phyloP scores from a whole-genome alignment of 2,329 filamentous ascomycete species.

The Aspergillus viridinutans region DNA sequence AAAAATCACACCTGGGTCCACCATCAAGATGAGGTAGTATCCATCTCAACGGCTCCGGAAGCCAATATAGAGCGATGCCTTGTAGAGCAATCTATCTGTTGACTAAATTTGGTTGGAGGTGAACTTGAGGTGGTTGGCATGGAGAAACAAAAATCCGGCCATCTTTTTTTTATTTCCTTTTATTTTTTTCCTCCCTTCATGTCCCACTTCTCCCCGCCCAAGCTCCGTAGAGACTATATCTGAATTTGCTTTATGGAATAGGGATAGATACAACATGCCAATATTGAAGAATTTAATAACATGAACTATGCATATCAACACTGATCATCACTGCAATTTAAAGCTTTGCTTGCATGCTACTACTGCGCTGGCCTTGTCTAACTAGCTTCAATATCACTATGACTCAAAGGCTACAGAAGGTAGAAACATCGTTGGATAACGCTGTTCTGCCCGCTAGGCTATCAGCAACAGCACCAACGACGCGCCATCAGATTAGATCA shows the following conservation, averaged over 20 bases:
- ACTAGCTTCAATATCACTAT: not conserved
- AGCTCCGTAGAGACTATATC: not conserved
- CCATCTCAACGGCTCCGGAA: slow-evolving; percentile 39
- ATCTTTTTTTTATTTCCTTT: not conserved
- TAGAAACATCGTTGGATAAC: not conserved
- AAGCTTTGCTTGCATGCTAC: not conserved
- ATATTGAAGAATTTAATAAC: not conserved
- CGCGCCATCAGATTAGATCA: slow-evolving; percentile 58
- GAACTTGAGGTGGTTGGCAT: slow-evolving; percentile 11
- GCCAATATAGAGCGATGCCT: slow-evolving; percentile 67
- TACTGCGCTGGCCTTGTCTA: not conserved
- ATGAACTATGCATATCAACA: not conserved
- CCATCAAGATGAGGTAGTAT: slow-evolving; percentile 11
- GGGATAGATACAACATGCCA: not conserved
- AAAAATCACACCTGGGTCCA: slow-evolving; percentile 17
- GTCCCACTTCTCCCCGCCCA: not conserved
- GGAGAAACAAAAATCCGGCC: slow-evolving; percentile 13
- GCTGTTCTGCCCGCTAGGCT: not conserved
- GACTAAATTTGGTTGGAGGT: slow-evolving; percentile 11
- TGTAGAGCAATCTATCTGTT: slow-evolving; percentile 5
- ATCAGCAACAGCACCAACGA: slow-evolving; percentile 1
- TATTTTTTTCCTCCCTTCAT: not conserved
- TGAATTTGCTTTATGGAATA: not conserved
- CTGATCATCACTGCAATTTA: too few species aligned
- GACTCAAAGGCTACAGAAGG: not conserved